Evolutionary conservation across 768 basidiomycete species (phyloP), one percentile per base, ranked within the genome.

Genomic region (Harrya chromipes): DNA sequence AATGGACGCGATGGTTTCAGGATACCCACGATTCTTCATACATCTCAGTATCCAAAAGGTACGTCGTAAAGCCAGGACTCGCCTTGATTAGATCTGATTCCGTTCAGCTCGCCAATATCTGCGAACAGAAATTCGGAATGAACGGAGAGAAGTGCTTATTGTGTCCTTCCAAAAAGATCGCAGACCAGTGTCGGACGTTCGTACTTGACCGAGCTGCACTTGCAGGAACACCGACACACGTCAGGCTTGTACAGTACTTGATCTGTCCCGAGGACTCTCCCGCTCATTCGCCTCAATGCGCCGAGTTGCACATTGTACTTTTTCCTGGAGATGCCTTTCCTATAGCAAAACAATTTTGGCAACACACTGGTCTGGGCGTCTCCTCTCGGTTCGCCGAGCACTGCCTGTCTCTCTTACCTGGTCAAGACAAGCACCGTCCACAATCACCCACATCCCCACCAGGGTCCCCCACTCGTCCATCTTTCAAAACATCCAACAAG

Each of bases 1-100:
- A 6, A 62, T 88, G 1, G 79, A 87, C 49, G 73, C 70, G 6
- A 91, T 95, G 94, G 80, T 88, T 36, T 80, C 84, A 4, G 95
- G 94, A 5, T 99, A 98, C 63, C 95, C 95, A 0, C 74, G 95
- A 45, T 98, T 98, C 70, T 97, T 95, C 69, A 87, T 97, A 46
- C 90, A 97, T 66, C 70, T 82, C 24, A 85, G 78, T 54, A 92
- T 97, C 36, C 79, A 81, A 61, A 90, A 90, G 76, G 95, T 93
- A 62, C 55, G 78, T 68, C n/a, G 11, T 46, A 40, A 39, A 17
- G 13, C 14, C 33, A 26, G 4, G 4, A 16, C 1, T 43, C 13
- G 21, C 27, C 31, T 39, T 39, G 38, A 37, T 50, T 17, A 21
- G 40, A 12, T 11, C 47, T 41, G 33, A 33, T 43, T 14, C 7